Base-by-base conservation (phyloP, 2,329 filamentous ascomycete species). In the Capronia americana region DNA sequence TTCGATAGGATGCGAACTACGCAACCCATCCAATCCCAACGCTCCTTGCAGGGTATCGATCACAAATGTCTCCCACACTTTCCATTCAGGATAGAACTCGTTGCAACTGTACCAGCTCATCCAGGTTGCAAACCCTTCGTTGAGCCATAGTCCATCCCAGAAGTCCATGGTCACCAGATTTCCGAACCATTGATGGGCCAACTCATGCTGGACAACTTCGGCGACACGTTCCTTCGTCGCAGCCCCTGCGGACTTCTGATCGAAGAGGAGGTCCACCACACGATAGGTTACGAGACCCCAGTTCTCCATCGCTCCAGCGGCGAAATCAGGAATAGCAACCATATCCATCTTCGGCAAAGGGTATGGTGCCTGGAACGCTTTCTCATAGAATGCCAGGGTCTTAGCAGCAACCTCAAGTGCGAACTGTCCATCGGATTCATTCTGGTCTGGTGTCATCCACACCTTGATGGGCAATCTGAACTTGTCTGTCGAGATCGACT, bases 121-220 rank as follows among this genome's bases (percentile, higher is more conserved):
- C 88, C 91, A 92, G 46, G 92, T 96, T 34, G 92, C 92, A 74
- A 96, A 96, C 41, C 92, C 92, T 78, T 96, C 92, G 78, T 98
- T 98, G 61, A 98, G 86, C 94, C 94, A 98, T 7, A 98, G 83
- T 62, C 93, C 94, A 79, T 97, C 93, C 94, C 94, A 98, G 85
- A 96, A 97, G 78, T 97, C 93, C 93, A 97, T 97, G 61, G 94
- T 97, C 30, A 97, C 94, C 61, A 97, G 82, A 81, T 98, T 97
- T 69, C 94, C 94, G 75, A 98, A 98, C 94, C 94, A 98, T 80
- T 97, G 94, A 80, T 98, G 94, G 48, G 94, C 94, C 76, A 98
- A 84, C 79, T 98, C 94, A 81, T 98, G 94, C 84, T 97, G 93
- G 30, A 98, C 94, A 48, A 95, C 92, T 79, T 97, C 94, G 60